phyloP scores from a whole-genome alignment of 768 basidiomycete genomes.

The Termitomyces sp. region DNA sequence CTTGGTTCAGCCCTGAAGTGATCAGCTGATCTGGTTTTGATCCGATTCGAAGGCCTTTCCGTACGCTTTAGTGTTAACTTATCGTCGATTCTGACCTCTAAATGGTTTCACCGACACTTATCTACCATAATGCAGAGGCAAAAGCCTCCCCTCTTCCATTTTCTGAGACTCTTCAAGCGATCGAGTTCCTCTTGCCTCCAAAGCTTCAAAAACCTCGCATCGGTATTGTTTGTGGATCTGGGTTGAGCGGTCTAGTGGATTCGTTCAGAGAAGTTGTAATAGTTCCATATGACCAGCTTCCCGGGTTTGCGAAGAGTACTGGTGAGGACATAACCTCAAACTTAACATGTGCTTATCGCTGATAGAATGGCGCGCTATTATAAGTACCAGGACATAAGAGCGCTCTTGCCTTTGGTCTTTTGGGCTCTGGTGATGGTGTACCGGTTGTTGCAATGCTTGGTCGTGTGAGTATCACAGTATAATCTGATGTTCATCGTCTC shows the following conservation, averaged over 20 bases:
- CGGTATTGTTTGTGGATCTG: constrained; percentile 86
- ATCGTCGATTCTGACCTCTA: too few relatives aligned
- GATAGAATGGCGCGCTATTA: background rate
- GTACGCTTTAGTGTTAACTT: too few relatives aligned
- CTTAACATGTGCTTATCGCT: background rate
- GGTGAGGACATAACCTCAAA: constrained; percentile 39
- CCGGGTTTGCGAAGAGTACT: constrained; percentile 74
- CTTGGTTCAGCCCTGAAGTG: too few relatives aligned
- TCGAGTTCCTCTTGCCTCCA: constrained; percentile 26
- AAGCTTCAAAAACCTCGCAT: constrained; percentile 47
- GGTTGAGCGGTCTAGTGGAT: constrained; percentile 69
- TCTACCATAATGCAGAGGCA: background rate
- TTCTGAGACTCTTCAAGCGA: constrained; percentile 24
- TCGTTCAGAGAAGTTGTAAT: constrained; percentile 49
- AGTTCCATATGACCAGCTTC: constrained; percentile 61
- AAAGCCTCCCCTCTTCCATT: constrained; percentile 7
- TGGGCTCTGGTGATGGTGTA: constrained; percentile 56
- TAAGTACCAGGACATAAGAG: constrained; percentile 81
- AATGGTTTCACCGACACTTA: background rate
- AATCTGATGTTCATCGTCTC: background rate
- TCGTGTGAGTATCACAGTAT: constrained; percentile 46
- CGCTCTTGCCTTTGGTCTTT: constrained; percentile 70
- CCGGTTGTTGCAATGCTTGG: constrained; percentile 91
- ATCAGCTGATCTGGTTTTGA: too few relatives aligned
- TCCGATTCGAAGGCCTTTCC: too few relatives aligned